Conservation (phyloP, 495 filamentous ascomycete species). For the Immersiella caudata region DNA sequence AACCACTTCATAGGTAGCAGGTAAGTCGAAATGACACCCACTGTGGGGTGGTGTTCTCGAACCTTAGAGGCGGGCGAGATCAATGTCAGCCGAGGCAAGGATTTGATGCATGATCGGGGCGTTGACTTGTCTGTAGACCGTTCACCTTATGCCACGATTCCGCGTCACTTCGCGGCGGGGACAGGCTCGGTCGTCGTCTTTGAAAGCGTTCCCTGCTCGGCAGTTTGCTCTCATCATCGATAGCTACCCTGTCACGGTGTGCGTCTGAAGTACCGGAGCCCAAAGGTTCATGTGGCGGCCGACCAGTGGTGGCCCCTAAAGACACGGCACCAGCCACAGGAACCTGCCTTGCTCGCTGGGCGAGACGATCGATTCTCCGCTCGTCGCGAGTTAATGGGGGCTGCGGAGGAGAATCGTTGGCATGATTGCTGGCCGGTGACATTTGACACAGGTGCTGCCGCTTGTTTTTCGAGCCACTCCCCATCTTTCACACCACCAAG, state of each 20-base stretch:
- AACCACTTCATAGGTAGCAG: neutral
- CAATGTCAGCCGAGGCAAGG: neutral
- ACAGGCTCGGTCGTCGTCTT: neutral
- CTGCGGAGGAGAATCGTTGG: neutral
- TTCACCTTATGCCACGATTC: neutral
- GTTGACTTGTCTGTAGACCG: neutral
- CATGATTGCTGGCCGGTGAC: neutral
- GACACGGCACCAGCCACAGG: neutral
- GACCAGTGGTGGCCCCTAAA: neutral
- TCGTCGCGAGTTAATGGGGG: neutral
- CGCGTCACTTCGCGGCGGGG: neutral
- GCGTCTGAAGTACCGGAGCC: no score
- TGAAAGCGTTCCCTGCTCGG: no score
- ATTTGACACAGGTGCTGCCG: neutral
- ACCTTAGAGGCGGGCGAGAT: neutral
- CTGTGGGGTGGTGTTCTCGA: constrained; percentile 7
- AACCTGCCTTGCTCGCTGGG: neutral
- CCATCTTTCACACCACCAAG: neutral
- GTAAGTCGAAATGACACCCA: neutral
- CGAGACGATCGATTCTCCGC: neutral
- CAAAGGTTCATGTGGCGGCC: no score
- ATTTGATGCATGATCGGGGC: neutral
- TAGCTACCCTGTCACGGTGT: no score
- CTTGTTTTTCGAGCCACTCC: neutral
- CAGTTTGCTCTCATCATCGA: no score